phyloP scores from a whole-genome alignment of 164 flowering plant species.

The Berberis vulgaris region DNA sequence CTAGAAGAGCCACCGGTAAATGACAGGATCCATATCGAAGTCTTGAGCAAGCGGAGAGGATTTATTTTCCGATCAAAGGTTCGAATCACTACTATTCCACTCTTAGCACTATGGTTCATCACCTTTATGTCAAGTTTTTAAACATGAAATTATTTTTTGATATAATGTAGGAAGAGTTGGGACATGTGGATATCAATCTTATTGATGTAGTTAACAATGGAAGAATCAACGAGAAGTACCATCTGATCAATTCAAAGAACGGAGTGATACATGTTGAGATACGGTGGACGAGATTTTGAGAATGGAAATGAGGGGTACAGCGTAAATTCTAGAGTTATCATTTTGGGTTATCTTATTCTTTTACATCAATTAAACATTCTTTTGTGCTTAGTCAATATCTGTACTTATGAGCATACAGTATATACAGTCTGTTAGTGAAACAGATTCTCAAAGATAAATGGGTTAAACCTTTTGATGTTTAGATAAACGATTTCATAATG shows the following conservation, averaged over 20 bases:
- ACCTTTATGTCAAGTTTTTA: background rate
- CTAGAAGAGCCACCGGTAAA: conserved; percentile 57
- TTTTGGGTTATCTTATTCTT: no score
- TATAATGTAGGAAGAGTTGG: conserved; percentile 56
- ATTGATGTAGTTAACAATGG: conserved; percentile 76
- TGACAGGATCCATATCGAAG: conserved; percentile 49
- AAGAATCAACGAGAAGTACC: conserved; percentile 71
- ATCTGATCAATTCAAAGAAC: conserved; percentile 72
- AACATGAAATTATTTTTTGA: background rate
- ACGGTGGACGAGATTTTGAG: conserved; percentile 44
- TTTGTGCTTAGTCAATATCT: no score
- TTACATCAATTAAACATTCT: no score
- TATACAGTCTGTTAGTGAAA: no score
- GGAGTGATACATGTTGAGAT: conserved; percentile 68
- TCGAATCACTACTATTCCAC: background rate
- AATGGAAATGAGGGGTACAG: background rate
- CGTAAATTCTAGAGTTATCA: no score
- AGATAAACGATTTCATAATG: no score
- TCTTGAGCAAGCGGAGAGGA: conserved; percentile 38
- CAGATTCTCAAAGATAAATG: no score
- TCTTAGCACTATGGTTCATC: background rate
- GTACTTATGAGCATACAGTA: no score
- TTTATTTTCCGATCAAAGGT: conserved; percentile 32
- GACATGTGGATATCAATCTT: conserved; percentile 70
- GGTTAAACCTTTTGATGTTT: no score